Evolutionary conservation across 441 rosid genomes (phyloP).

Genomic region (Croton setiger): DNA sequence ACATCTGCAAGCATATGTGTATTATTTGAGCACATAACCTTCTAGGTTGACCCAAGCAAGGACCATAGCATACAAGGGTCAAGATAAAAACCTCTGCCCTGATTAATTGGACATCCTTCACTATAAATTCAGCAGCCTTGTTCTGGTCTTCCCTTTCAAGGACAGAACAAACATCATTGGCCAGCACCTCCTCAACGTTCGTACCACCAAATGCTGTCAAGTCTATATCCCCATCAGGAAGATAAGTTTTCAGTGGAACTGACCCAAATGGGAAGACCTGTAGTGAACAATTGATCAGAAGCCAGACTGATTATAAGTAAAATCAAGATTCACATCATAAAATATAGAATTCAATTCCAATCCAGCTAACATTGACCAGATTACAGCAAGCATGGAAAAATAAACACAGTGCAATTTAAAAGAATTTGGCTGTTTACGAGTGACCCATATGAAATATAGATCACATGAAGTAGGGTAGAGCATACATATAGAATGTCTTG

Average conservation of each 20-base stretch:
- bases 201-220: conserved; percentile 70
- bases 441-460: not conserved
- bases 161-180: conserved; percentile 54
- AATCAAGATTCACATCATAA: not conserved
- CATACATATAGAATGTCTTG: not conserved
- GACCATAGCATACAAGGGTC: conserved; percentile 12
- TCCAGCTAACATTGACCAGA: not conserved
- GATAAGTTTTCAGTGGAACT: conserved; percentile 91
- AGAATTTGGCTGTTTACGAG: not conserved
- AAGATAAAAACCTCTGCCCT: conserved; percentile 72
- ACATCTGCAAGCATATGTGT: not conserved
- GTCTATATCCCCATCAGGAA: conserved; percentile 97
- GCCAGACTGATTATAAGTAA: not conserved
- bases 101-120: conserved; percentile 82
- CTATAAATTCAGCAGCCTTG: conserved; percentile 46
- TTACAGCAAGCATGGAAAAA: not conserved
- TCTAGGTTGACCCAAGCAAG: not conserved
- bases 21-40: not conserved
- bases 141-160: conserved; percentile 76
- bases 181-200: conserved; percentile 62
- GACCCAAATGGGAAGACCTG: conserved; percentile 89
- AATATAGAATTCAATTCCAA: not conserved
- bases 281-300: not conserved
- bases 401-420: not conserved
- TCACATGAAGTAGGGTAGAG: not conserved